Percentiles rank a stretch among this genome's conserved stretches.
phyloP scores from a whole-genome alignment of 2,329 filamentous ascomycete genomes.

The Fusarium sp. region DNA sequence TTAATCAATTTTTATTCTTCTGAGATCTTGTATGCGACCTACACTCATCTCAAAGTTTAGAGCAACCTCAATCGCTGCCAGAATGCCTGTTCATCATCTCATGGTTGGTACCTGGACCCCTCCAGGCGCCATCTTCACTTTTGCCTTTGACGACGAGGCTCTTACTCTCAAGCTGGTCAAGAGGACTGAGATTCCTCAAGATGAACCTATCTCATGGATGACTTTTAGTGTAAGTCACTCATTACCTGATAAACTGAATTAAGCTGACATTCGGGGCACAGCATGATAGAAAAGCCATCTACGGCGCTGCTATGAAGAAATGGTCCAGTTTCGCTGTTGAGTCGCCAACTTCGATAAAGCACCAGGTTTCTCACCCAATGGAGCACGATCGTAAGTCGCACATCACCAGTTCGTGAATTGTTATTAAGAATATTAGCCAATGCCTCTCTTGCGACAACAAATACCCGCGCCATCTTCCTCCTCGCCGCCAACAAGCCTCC shows the following conservation, averaged over 20 bases:
- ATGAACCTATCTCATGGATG: slow-evolving; percentile 95
- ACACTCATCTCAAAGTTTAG: slow-evolving; percentile 24
- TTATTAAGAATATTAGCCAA: slow-evolving; percentile 60
- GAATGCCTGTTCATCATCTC: slow-evolving; percentile 83
- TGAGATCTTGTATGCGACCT: slow-evolving; percentile 15
- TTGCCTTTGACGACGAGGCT: slow-evolving; percentile 86
- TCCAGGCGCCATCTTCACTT: slow-evolving; percentile 89
- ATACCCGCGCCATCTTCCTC: slow-evolving; percentile 90
- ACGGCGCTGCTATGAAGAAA: slow-evolving; percentile 93
- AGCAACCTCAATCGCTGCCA: slow-evolving; percentile 42
- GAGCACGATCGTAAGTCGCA: slow-evolving; percentile 75
- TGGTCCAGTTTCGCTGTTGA: slow-evolving; percentile 86
- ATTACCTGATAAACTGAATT: neutral
- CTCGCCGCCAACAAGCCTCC: slow-evolving; percentile 82
- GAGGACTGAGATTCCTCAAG: slow-evolving; percentile 81
- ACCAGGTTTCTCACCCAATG: slow-evolving; percentile 79
- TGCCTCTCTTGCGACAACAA: slow-evolving; percentile 76
- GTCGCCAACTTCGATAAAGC: slow-evolving; percentile 79
- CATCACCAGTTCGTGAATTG: neutral
- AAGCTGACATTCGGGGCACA: slow-evolving; percentile 49
- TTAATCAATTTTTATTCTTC: neutral
- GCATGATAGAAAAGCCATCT: slow-evolving; percentile 85
- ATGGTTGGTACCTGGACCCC: slow-evolving; percentile 95
- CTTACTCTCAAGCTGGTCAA: slow-evolving; percentile 80
- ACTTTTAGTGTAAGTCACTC: slow-evolving; percentile 78